Conservation (phyloP, 345 rosid genomes). For the Citropsis articulata region DNA sequence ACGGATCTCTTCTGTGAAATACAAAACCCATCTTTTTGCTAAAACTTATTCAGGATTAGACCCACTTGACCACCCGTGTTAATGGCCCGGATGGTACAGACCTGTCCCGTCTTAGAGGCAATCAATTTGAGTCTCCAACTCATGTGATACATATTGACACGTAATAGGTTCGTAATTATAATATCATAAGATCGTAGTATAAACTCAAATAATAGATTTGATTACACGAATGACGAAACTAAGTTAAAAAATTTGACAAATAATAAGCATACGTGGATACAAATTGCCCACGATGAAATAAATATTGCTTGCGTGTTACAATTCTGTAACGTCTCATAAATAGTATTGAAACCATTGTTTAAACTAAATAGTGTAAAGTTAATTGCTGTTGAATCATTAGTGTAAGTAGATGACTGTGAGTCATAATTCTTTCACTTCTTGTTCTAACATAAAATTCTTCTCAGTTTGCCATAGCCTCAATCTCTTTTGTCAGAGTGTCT, state of each 20-base stretch:
- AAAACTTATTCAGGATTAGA: not conserved
- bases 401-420: too few relatives aligned
- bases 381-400: too few relatives aligned
- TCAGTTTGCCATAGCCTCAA: not conserved
- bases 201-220: too few relatives aligned
- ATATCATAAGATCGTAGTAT: too few relatives aligned
- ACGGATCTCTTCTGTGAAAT: not conserved
- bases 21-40: not conserved
- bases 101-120: not conserved
- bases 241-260: too few relatives aligned
- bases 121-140: too few relatives aligned
- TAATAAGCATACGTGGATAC: not conserved
- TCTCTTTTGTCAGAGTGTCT: not conserved
- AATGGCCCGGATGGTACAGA: not conserved
- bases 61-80: not conserved
- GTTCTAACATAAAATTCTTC: not conserved
- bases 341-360: not conserved
- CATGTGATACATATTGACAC: too few relatives aligned
- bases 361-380: too few relatives aligned
- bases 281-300: too few relatives aligned
- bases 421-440: not conserved
- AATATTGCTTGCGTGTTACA: not conserved
- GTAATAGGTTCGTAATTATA: too few relatives aligned
- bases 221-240: not conserved
- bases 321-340: not conserved